Percentiles rank a stretch among this genome's conserved stretches.
Conservation (phyloP, 306 rosid genomes). For the Echinosophora koreensis region DNA sequence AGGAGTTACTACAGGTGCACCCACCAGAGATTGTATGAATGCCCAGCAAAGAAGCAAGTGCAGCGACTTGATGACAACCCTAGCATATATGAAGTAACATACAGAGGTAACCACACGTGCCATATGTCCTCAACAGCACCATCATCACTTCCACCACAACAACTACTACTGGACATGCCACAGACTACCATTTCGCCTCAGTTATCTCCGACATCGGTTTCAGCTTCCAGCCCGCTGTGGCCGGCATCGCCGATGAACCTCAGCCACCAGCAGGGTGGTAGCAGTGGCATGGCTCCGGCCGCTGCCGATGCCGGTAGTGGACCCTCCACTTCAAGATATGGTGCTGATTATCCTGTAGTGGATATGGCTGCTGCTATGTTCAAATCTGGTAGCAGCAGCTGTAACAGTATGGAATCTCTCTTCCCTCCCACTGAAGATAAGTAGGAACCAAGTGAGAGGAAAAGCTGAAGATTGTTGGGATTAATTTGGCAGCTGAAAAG, state of each 20-base stretch:
- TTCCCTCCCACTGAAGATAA: slow-evolving; percentile 52
- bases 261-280: slow-evolving; percentile 9
- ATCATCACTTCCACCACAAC: slow-evolving; percentile 53
- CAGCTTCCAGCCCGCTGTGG: not conserved
- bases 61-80: slow-evolving; percentile 67
- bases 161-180: slow-evolving; percentile 26
- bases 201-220: slow-evolving; percentile 21
- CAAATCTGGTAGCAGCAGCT: slow-evolving; percentile 63
- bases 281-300: not conserved
- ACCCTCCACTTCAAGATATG: slow-evolving; percentile 47
- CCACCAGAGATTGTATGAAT: slow-evolving; percentile 69
- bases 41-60: slow-evolving; percentile 78
- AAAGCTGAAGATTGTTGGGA: slow-evolving; percentile 7
- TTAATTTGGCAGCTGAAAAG: not conserved
- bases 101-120: slow-evolving; percentile 69
- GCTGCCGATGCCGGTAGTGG: not conserved
- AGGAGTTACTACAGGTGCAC: slow-evolving; percentile 82
- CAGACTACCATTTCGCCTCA: slow-evolving; percentile 25
- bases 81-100: slow-evolving; percentile 59
- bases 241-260: slow-evolving; percentile 54
- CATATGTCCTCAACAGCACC: slow-evolving; percentile 82
- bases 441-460: slow-evolving; percentile 49
- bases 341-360: slow-evolving; percentile 53
- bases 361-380: slow-evolving; percentile 80
- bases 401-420: slow-evolving; percentile 68